These are phyloP conservation scores for Cephaloascus fragrans DNA, from an alignment of 805 yeast genomes.

Conservation along the genomic window DNA sequence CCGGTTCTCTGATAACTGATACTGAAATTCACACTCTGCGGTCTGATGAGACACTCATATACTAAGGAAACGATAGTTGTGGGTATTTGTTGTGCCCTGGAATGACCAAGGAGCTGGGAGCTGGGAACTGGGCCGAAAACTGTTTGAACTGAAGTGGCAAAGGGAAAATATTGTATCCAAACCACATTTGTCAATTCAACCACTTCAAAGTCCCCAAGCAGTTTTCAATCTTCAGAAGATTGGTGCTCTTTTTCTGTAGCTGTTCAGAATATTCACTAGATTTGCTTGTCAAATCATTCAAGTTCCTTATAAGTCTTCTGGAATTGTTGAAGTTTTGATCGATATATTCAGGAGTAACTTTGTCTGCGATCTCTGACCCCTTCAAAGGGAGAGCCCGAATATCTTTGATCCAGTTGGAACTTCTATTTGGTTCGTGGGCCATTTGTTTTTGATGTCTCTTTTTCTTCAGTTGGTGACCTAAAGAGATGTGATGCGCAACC, in stretches of 20 bases:
- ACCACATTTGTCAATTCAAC: not conserved
- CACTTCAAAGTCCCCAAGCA: not conserved
- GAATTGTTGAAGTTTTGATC: constrained; percentile 1
- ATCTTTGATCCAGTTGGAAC: not conserved
- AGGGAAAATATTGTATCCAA: no score
- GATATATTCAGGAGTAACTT: not conserved
- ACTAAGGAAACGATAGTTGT: no score
- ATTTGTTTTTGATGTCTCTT: not conserved
- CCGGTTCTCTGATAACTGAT: no score
- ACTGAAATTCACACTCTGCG: no score
- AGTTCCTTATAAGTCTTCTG: not conserved
- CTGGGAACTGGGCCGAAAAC: no score
- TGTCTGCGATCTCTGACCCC: not conserved
- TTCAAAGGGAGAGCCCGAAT: not conserved
- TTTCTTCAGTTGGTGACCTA: no score
- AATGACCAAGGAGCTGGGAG: no score
- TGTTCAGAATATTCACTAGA: not conserved
- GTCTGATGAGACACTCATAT: no score
- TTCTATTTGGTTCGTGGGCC: not conserved
- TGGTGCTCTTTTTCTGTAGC: not conserved
- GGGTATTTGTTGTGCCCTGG: no score
- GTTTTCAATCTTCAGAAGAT: not conserved
- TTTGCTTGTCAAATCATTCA: not conserved
- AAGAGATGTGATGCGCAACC: no score
- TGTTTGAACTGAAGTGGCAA: no score